Evolutionary conservation across 768 basidiomycete species (phyloP).

Genomic region (Boletus bicolor): DNA sequence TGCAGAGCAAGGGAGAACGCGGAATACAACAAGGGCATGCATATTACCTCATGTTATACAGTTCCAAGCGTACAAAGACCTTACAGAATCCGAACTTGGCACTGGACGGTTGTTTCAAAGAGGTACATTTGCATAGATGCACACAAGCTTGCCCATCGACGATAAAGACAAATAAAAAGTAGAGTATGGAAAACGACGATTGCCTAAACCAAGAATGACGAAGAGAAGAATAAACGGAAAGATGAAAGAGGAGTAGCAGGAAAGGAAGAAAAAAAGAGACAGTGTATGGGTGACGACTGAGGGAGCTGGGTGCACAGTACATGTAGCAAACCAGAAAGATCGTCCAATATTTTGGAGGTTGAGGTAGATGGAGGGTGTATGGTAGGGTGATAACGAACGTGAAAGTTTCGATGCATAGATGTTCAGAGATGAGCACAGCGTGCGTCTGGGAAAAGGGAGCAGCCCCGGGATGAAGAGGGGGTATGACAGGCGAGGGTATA

Average conservation of each 20-base stretch:
- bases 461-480: constrained; percentile 15
- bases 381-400: constrained; percentile 31
- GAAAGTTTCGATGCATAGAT: constrained; percentile 20
- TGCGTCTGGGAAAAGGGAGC: constrained; percentile 9
- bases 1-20: not conserved
- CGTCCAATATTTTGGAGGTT: constrained; percentile 27
- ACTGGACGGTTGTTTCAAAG: constrained; percentile 14
- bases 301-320: constrained; percentile 14
- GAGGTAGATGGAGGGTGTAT: constrained; percentile 22
- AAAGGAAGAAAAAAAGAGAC: not conserved
- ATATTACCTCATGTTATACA: constrained; percentile 18
- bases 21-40: not conserved
- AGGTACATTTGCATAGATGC: constrained; percentile 31
- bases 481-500: constrained; percentile 37
- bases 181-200: constrained; percentile 20
- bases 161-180: constrained; percentile 37
- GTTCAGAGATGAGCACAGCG: constrained; percentile 15
- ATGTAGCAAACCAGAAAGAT: constrained; percentile 27
- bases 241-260: not conserved
- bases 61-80: constrained; percentile 6
- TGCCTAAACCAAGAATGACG: constrained; percentile 23
- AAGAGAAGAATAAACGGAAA: not conserved
- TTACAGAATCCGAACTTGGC: not conserved
- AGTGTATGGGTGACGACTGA: constrained; percentile 6
- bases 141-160: constrained; percentile 20